These are phyloP conservation scores for Phytophthora colocasiae DNA, from an alignment of 352 stramenopile species.

Conservation along the genomic window DNA sequence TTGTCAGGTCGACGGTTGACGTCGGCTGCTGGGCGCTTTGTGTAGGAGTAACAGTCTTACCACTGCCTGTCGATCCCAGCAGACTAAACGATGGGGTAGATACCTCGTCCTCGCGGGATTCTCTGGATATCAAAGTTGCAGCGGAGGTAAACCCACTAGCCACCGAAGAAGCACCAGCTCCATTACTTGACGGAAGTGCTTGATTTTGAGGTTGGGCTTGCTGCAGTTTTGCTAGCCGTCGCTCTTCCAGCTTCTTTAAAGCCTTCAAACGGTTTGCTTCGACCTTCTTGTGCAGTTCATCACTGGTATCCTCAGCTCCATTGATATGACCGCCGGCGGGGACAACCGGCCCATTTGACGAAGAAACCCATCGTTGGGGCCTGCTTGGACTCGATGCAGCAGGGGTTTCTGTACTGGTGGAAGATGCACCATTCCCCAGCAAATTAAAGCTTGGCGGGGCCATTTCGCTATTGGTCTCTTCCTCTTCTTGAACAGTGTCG, in stretches of 20 bases:
- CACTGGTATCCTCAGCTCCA: conserved; percentile 3
- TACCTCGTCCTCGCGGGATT: conserved; percentile 6
- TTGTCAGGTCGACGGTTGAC: conserved; percentile 28
- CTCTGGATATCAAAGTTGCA: conserved; percentile 11
- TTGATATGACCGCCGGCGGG: not conserved
- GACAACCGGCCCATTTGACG: not conserved
- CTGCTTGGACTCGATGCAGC: not conserved
- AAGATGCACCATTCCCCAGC: conserved; percentile 4
- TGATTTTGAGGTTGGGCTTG: conserved; percentile 7
- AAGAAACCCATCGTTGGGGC: not conserved
- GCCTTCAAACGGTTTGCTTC: conserved; percentile 73
- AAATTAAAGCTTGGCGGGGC: conserved; percentile 31
- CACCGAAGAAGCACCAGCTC: not conserved
- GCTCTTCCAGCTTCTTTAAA: conserved; percentile 62
- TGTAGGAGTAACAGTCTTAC: not conserved
- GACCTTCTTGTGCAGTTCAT: conserved; percentile 56
- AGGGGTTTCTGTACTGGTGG: conserved; percentile 4
- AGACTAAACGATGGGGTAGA: conserved; percentile 25
- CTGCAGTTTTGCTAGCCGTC: conserved; percentile 33
- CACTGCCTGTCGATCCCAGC: conserved; percentile 7
- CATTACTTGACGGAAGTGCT: not conserved
- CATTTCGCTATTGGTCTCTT: conserved; percentile 8
- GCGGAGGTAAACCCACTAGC: conserved; percentile 7
- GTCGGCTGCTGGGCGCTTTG: not conserved
- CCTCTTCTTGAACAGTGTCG: conserved; percentile 9